phyloP scores from a whole-genome alignment of 192 early-diverging fungal genomes.

The Gorgonomyces haynaldii region DNA sequence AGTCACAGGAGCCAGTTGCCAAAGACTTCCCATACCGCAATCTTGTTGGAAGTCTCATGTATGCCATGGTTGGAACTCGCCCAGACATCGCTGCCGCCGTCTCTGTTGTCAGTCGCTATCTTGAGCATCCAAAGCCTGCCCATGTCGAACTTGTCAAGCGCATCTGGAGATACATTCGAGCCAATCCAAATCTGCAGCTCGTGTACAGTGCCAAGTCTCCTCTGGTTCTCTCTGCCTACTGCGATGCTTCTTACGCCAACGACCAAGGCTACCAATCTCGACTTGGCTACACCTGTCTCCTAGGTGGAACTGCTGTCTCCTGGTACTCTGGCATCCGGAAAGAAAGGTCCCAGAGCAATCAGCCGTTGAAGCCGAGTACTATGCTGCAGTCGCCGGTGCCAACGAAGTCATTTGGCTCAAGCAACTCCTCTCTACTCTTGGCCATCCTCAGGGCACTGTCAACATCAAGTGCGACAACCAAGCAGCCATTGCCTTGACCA shows the following conservation, averaged over 20 bases:
- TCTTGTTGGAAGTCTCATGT: conserved; percentile 14
- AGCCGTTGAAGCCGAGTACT: conserved; percentile 5
- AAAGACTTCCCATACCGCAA: conserved; percentile 5
- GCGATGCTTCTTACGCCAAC: background rate
- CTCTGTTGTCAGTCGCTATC: background rate
- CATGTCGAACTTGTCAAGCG: background rate
- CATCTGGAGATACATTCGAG: background rate
- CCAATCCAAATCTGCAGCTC: background rate
- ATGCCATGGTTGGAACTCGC: conserved; percentile 12
- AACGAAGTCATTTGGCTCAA: conserved; percentile 5
- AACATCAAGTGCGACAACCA: background rate
- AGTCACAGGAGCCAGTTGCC: conserved; percentile 1
- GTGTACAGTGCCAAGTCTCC: background rate
- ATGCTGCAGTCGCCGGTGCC: conserved; percentile 1
- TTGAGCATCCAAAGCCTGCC: background rate
- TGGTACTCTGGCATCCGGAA: background rate
- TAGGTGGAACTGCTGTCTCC: background rate
- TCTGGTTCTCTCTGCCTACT: background rate
- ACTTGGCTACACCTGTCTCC: background rate
- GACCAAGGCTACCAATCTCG: background rate
- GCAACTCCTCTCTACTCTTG: background rate
- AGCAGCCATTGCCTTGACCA: conserved; percentile 9
- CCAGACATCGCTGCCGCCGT: conserved; percentile 17
- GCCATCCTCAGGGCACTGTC: background rate
- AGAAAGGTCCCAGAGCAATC: background rate